A percentile compares a stretch with the other conserved stretches of the same genome.
phyloP scores from a whole-genome alignment of 306 rosid species.

The Clitoria ternatea region DNA sequence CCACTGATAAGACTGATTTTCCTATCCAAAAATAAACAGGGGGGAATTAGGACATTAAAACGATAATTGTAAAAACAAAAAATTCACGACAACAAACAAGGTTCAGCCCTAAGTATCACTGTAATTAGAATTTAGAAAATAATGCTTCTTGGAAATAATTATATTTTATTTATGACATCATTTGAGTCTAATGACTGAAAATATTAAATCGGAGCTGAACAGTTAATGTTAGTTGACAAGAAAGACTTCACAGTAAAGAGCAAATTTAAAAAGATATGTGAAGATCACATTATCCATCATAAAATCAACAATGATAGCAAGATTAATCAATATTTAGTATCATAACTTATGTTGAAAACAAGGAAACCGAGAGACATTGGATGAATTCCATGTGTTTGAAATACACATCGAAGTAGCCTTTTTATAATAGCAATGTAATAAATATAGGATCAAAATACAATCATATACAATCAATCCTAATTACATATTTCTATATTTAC shows the following conservation, averaged over 20 bases:
- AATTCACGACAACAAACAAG: slow-evolving; percentile 1
- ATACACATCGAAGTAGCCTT: too few relatives aligned
- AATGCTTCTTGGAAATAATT: slow-evolving; percentile 4
- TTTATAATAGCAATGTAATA: too few relatives aligned
- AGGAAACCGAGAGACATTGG: too few relatives aligned
- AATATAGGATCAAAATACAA: too few relatives aligned
- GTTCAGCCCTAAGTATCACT: neutral
- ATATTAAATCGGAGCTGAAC: neutral
- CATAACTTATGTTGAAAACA: too few relatives aligned
- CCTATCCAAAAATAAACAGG: slow-evolving; percentile 43
- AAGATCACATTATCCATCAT: neutral
- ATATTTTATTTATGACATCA: slow-evolving; percentile 10
- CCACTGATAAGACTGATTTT: slow-evolving; percentile 73
- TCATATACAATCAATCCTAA: too few relatives aligned
- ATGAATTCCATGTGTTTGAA: too few relatives aligned
- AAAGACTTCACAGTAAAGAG: neutral
- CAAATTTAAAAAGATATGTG: neutral
- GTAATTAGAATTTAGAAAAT: neutral
- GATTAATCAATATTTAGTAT: neutral
- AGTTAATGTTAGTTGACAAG: slow-evolving; percentile 7
- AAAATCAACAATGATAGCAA: neutral
- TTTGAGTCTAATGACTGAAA: slow-evolving; percentile 15
- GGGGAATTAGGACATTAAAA: slow-evolving; percentile 23
- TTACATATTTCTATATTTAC: too few relatives aligned
- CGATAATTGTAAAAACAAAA: neutral